Evolutionary conservation across 352 stramenopile genomes (phyloP), one percentile per base, ranked within the genome.

Genomic region (Paralagenidium karlingii): DNA sequence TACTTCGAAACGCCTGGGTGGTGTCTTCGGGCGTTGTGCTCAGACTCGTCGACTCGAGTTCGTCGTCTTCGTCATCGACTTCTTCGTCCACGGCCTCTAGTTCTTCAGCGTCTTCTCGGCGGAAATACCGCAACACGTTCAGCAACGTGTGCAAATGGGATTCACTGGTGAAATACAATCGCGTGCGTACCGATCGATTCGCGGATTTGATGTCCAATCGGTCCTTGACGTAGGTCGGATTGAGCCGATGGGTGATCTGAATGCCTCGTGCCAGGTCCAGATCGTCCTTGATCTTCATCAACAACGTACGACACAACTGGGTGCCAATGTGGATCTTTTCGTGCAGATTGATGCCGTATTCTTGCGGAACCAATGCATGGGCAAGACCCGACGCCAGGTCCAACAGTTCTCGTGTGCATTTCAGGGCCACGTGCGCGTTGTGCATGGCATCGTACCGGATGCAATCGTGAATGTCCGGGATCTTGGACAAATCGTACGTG

Each of bases 111-210:
- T n/a, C n/a, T n/a, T n/a, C n/a, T n/a, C n/a, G n/a, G 7, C 75
- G 67, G 7, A 66, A 73, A 45, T 88, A 95, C 7, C 94, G 70
- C n/a, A 99, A 57, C 12, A 99, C 89, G 55, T 99, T 99, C 22
- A 99, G 56, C 21, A 99, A 57, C 4, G 93, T 88, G 60, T 99
- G 96, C 40, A 99, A 58, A 55, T 99, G 97, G 27, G 79, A 93
- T 64, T 99, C 97, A 21, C 89, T 98, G 13, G 96, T 99, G 55
- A 99, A 99, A 55, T 99, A 99, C 13, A 99, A 68, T 1, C 96
- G 83, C 21, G 96, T 99, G 45, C 96, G 92, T 40, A 99, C 95
- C 6, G 90, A 85, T 24, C 96, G 78, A 33, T 96, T 89, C 44
- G 96, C 86, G 11, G 90, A 97, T 54, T 89, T 92, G 55, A 92